These are phyloP conservation scores for Typha latifolia DNA, from an alignment of 176 grass and related monocot genomes.

Conservation along the genomic window DNA sequence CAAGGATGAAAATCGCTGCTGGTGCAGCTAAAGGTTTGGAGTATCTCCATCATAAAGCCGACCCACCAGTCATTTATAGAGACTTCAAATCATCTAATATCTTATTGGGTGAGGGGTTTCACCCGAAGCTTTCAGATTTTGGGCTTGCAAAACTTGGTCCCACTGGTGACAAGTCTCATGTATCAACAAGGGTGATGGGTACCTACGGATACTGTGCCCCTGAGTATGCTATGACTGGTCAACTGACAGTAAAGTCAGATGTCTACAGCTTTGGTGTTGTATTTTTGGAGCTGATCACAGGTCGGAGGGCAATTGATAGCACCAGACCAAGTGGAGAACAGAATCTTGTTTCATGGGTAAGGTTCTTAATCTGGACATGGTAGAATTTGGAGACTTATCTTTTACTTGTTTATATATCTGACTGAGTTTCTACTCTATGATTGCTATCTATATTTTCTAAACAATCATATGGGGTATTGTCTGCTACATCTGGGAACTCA, in stretches of 20 bases:
- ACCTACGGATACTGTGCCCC: constrained; percentile 21
- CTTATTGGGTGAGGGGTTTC: constrained; percentile 56
- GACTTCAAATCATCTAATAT: constrained; percentile 97
- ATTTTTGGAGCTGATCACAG: constrained; percentile 14
- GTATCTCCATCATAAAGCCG: constrained; percentile 80
- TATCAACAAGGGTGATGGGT: constrained; percentile 95
- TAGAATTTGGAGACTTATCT: neutral
- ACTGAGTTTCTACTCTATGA: neutral
- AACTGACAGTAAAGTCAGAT: constrained; percentile 17
- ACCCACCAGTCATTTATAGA: constrained; percentile 83
- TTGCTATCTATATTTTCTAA: neutral
- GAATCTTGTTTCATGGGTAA: constrained; percentile 25
- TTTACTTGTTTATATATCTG: neutral
- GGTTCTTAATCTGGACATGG: neutral
- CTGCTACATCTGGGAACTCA: too few relatives aligned
- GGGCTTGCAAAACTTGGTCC: constrained; percentile 91
- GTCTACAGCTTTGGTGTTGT: constrained; percentile 21
- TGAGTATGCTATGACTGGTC: constrained; percentile 20
- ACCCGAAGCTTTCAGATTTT: constrained; percentile 89
- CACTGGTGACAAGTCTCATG: constrained; percentile 89
- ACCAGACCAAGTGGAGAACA: constrained; percentile 10
- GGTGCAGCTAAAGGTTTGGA: constrained; percentile 87
- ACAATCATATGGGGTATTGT: too few relatives aligned
- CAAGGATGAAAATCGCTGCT: constrained; percentile 90
- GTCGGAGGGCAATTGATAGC: constrained; percentile 6